These are phyloP conservation scores for Rhazya stricta DNA, from an alignment of 257 asterid genomes.

Conservation along the genomic window DNA sequence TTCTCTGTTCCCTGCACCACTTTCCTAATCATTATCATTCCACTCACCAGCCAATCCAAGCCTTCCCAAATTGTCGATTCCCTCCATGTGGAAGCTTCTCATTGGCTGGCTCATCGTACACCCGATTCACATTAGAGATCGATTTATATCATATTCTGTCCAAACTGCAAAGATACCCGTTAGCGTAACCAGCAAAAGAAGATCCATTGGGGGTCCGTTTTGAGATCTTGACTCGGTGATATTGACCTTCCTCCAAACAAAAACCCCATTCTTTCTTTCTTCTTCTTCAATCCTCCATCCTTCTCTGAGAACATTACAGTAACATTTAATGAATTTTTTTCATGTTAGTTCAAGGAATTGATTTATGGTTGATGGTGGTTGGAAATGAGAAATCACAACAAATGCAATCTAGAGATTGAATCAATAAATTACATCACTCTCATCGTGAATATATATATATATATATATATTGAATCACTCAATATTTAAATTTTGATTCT, in stretches of 20 bases:
- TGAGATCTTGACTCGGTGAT: conserved; percentile 25
- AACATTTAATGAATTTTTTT: conserved; percentile 1
- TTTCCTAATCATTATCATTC: neutral
- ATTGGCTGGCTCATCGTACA: conserved; percentile 1
- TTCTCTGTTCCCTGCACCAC: neutral
- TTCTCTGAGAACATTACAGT: conserved; percentile 9
- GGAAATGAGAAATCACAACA: conserved; percentile 18
- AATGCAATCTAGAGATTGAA: conserved; percentile 4
- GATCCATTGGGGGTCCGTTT: conserved; percentile 25
- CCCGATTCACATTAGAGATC: neutral
- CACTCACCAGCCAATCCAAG: neutral
- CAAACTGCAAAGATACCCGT: conserved; percentile 9
- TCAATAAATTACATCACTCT: no score
- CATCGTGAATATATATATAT: no score
- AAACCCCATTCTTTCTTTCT: neutral
- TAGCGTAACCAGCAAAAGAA: conserved; percentile 29
- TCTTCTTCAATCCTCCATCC: conserved; percentile 5
- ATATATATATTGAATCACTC: no score
- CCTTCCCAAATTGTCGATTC: neutral
- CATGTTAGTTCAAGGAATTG: conserved; percentile 21
- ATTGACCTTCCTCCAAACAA: conserved; percentile 40
- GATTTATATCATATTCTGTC: neutral
- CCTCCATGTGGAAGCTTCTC: neutral
- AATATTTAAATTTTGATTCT: no score
- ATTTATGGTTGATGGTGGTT: conserved; percentile 29